Evolutionary conservation across 2,329 filamentous ascomycete genomes (phyloP).

Genomic region (Ophiostoma pallidulum): DNA sequence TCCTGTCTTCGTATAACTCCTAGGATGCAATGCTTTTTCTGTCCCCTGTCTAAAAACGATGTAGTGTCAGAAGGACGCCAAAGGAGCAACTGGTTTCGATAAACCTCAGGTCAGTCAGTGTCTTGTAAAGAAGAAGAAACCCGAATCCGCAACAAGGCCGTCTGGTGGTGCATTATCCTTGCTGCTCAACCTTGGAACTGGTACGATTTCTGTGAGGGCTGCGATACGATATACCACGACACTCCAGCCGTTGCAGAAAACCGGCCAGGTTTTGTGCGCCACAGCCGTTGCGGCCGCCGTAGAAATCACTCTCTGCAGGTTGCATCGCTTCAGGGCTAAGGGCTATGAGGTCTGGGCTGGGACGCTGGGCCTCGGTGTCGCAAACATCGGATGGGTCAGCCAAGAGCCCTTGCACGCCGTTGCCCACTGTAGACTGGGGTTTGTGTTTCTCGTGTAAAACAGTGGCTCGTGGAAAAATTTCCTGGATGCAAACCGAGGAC

Average conservation of each 20-base stretch:
- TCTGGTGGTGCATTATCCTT: background rate
- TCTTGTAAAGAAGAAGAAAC: too few relatives aligned
- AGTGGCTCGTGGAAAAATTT: too few relatives aligned
- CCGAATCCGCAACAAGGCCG: too few relatives aligned
- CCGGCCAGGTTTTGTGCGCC: background rate
- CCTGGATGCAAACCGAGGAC: too few relatives aligned
- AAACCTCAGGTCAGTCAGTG: too few relatives aligned
- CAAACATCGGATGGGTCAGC: background rate
- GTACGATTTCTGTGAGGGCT: background rate
- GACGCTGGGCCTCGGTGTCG: background rate
- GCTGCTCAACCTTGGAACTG: background rate
- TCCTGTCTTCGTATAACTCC: too few relatives aligned
- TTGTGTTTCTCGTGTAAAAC: too few relatives aligned
- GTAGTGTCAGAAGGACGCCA: too few relatives aligned
- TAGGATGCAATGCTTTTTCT: too few relatives aligned
- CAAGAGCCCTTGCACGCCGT: background rate
- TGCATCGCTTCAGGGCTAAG: background rate
- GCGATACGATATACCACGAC: constrained; percentile 11
- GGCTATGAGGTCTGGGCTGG: background rate
- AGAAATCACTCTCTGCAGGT: background rate
- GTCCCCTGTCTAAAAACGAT: too few relatives aligned
- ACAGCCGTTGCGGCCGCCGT: background rate
- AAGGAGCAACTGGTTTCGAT: too few relatives aligned
- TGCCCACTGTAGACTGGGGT: background rate
- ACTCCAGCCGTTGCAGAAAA: constrained; percentile 9